phyloP scores from a whole-genome alignment of 805 yeast genomes.

The Maudiozyma turicensis region DNA sequence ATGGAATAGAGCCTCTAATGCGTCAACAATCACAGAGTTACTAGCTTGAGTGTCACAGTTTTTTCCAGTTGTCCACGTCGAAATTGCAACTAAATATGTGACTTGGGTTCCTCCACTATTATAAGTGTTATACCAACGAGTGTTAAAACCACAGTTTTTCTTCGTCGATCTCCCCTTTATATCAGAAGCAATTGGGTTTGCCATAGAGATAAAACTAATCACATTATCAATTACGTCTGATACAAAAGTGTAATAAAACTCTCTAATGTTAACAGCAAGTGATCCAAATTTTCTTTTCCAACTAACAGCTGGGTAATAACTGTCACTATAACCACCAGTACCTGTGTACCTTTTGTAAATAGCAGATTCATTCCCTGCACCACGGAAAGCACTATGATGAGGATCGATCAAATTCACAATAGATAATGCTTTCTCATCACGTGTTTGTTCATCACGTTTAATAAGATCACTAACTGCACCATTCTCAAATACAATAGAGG shows the following conservation, averaged over 20 bases:
- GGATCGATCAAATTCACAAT: not conserved
- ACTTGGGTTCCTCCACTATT: not conserved
- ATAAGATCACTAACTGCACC: not conserved
- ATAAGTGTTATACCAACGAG: not conserved
- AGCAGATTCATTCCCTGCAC: not conserved
- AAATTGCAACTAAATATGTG: not conserved
- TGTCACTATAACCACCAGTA: not conserved
- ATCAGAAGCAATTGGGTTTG: not conserved
- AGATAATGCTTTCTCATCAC: not conserved
- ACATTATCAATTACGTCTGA: not conserved
- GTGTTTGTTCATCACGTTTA: not conserved
- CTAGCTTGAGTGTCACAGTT: not conserved
- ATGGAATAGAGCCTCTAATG: not conserved
- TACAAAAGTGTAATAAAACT: not conserved
- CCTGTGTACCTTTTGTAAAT: not conserved
- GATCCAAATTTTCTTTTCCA: not conserved
- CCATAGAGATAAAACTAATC: not conserved
- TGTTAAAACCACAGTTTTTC: not conserved
- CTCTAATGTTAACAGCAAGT: not conserved
- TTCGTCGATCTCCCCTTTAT: not conserved
- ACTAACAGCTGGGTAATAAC: not conserved
- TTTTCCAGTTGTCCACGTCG: not conserved
- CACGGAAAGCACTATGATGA: not conserved
- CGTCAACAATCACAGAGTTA: not conserved
- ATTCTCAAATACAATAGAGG: not conserved